Evolutionary conservation across 2,329 filamentous ascomycete species (phyloP).

Genomic region (Cyanodermella asteris): DNA sequence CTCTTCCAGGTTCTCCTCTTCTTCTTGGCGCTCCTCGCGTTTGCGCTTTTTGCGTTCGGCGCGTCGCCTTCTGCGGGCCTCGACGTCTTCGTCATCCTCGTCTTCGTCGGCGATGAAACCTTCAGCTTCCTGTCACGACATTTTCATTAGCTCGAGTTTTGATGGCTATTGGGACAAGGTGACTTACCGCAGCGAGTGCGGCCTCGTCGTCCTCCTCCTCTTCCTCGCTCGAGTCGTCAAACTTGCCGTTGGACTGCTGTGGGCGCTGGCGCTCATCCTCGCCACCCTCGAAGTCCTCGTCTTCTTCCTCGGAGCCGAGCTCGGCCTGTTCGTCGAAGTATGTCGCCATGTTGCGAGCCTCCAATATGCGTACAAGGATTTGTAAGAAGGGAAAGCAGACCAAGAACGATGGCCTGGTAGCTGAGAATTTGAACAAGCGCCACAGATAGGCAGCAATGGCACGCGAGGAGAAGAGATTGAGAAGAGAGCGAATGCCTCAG

Average conservation of each 20-base stretch:
- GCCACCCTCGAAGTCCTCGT: conserved; percentile 67
- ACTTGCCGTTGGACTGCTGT: conserved; percentile 31
- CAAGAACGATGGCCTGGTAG: too few species aligned
- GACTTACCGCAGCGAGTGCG: conserved; percentile 48
- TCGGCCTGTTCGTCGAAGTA: conserved; percentile 67
- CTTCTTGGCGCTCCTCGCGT: conserved; percentile 53
- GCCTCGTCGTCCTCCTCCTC: conserved; percentile 85
- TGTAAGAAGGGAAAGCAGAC: too few species aligned
- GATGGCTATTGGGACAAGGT: not conserved
- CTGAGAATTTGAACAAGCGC: too few species aligned
- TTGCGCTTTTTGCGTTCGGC: conserved; percentile 58
- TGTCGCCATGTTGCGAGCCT: too few species aligned
- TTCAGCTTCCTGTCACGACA: conserved; percentile 49
- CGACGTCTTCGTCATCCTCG: conserved; percentile 66
- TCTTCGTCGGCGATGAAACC: conserved; percentile 94
- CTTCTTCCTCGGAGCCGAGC: conserved; percentile 65
- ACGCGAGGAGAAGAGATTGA: too few species aligned
- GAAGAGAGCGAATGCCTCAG: too few species aligned
- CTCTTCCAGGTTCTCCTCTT: conserved; percentile 70
- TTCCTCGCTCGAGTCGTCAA: conserved; percentile 78
- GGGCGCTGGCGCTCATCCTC: too few species aligned
- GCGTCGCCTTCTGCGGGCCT: conserved; percentile 36
- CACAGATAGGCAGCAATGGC: too few species aligned
- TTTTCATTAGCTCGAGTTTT: not conserved
- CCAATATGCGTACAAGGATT: conserved; percentile 28